Conservation (phyloP, 2,329 filamentous ascomycete genomes). For the Magnaporthiopsis poae region DNA sequence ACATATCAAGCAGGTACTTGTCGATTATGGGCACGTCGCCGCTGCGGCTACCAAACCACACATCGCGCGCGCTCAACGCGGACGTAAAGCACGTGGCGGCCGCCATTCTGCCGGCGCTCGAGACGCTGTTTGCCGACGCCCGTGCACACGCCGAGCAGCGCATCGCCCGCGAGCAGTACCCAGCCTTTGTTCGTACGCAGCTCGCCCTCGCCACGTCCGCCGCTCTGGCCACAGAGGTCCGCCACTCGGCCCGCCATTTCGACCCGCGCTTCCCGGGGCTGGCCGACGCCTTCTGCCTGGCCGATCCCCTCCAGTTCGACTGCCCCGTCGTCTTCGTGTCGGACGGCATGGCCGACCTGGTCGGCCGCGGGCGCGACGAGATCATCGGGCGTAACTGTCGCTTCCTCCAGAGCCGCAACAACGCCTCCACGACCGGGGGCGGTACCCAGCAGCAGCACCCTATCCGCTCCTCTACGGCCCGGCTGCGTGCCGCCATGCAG, state of each 20-base stretch:
- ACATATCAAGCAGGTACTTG: conserved; percentile 26
- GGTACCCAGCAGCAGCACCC: conserved; percentile 19
- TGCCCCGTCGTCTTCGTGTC: conserved; percentile 42
- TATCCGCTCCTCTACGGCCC: conserved; percentile 25
- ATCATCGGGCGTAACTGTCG: conserved; percentile 39
- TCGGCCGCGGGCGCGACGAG: conserved; percentile 36
- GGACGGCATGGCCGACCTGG: conserved; percentile 38
- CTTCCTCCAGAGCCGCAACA: conserved; percentile 30
- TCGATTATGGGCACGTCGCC: conserved; percentile 29
- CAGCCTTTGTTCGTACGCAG: conserved; percentile 40
- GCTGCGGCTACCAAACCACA: conserved; percentile 29
- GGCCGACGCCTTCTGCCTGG: conserved; percentile 50
- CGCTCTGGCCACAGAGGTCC: conserved; percentile 30
- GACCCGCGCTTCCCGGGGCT: conserved; percentile 29
- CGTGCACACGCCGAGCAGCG: conserved; percentile 31
- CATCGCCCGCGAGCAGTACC: conserved; percentile 35
- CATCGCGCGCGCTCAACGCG: conserved; percentile 31
- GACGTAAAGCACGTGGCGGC: conserved; percentile 37
- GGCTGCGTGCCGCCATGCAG: conserved; percentile 28
- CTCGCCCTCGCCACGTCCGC: conserved; percentile 32
- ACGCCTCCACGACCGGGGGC: conserved; percentile 8
- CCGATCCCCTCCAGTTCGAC: conserved; percentile 38
- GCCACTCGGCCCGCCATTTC: background rate
- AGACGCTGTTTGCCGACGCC: conserved; percentile 30
- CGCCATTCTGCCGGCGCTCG: conserved; percentile 34